These are phyloP conservation scores for Apiospora marii DNA, from an alignment of 2,329 filamentous ascomycete species.

Conservation along the genomic window DNA sequence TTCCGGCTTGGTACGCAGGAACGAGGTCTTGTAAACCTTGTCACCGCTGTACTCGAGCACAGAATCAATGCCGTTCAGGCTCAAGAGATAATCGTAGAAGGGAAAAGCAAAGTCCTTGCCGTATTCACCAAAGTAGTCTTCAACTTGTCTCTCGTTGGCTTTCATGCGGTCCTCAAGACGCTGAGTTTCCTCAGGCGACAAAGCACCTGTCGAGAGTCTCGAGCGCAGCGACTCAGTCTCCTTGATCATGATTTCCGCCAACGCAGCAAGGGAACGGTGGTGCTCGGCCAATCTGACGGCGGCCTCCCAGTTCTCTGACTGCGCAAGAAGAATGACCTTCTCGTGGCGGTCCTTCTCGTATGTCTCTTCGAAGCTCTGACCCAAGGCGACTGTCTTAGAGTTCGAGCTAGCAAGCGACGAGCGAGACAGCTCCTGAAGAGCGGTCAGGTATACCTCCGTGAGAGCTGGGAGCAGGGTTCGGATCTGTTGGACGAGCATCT, in stretches of 20 bases:
- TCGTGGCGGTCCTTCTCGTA: slow-evolving; percentile 60
- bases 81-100: slow-evolving; percentile 81
- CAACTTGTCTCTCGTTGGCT: slow-evolving; percentile 57
- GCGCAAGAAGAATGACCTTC: slow-evolving; percentile 61
- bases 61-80: slow-evolving; percentile 68
- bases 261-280: slow-evolving; percentile 60
- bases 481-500: slow-evolving; percentile 52
- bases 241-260: slow-evolving; percentile 64
- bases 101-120: slow-evolving; percentile 75
- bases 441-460: slow-evolving; percentile 63
- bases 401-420: slow-evolving; percentile 58
- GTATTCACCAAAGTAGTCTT: slow-evolving; percentile 67
- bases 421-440: slow-evolving; percentile 60
- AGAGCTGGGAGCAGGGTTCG: slow-evolving; percentile 57
- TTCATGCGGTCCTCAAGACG: slow-evolving; percentile 53
- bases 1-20: slow-evolving; percentile 74
- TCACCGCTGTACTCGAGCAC: slow-evolving; percentile 78
- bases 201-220: slow-evolving; percentile 43
- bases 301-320: slow-evolving; percentile 64
- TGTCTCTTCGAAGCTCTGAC: slow-evolving; percentile 55
- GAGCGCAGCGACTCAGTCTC: slow-evolving; percentile 56
- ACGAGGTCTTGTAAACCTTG: slow-evolving; percentile 76
- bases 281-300: slow-evolving; percentile 66
- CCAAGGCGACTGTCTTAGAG: slow-evolving; percentile 49
- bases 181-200: slow-evolving; percentile 44